Evolutionary conservation across 2,329 filamentous ascomycete genomes (phyloP).

Genomic region (Calonectria henricotiae): DNA sequence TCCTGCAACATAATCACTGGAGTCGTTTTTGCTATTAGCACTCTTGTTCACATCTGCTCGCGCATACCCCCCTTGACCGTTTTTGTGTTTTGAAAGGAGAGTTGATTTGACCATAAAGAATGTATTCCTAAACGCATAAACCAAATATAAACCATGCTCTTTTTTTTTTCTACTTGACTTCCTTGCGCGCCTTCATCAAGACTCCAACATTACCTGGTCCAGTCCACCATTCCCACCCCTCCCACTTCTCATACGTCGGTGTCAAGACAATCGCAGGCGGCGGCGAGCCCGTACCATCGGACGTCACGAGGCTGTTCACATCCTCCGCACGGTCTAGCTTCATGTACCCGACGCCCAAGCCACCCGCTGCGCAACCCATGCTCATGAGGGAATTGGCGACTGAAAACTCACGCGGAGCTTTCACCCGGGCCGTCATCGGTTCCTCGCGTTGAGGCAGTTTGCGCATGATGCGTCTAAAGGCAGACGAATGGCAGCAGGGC

Average conservation of each 20-base stretch:
- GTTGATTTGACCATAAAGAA: conserved; percentile 9
- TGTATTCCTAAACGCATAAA: conserved; percentile 2
- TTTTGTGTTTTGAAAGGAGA: background rate
- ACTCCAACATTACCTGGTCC: background rate
- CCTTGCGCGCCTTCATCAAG: background rate
- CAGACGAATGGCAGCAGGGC: too few relatives aligned
- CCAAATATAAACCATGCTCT: background rate
- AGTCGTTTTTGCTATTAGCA: background rate
- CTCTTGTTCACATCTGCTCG: conserved; percentile 1
- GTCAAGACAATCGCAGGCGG: background rate
- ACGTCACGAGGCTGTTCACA: background rate
- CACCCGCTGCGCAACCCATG: background rate
- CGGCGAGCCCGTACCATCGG: background rate
- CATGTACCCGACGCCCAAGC: background rate
- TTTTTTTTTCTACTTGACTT: background rate
- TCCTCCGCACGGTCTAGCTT: background rate
- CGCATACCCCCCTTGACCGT: conserved; percentile 16
- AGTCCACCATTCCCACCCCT: background rate
- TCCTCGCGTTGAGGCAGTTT: background rate
- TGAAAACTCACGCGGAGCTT: background rate
- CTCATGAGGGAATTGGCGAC: background rate
- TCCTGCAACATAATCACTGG: background rate
- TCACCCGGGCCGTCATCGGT: too few relatives aligned
- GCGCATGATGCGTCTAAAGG: background rate
- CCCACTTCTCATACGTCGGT: background rate